Base-by-base conservation (phyloP, 106 monocot genomes). In the Amphibolis antarctica region DNA sequence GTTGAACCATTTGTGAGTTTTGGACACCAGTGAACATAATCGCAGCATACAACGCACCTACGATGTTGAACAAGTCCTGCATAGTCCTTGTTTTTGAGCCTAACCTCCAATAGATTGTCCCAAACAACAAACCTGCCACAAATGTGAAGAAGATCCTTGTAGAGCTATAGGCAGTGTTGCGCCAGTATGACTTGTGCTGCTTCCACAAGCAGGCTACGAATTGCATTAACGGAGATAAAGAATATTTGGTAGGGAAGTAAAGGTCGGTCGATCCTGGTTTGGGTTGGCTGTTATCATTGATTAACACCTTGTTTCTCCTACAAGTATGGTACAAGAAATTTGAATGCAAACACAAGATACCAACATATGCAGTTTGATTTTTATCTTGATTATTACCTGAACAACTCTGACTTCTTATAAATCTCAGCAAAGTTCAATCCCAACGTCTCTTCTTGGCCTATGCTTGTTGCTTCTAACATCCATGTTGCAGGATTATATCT, bases 101-200 rank as follows among this genome's bases (percentile, higher is more conserved):
- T 22, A 84, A 67, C 29, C 45, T 78, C 83, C 83, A 88, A 59
- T 80, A 83, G 28, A 88, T 78, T 6, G 88, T 84, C 14, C 88
- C 88, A 46, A 88, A 83, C 21, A 88, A 76, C 5, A 84, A n/a
- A 36, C 81, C 77, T 19, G 78, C 75, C 19, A 81, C 44, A 5
- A 68, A 74, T 9, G 88, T 84, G 71, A 88, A 84, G 83, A 88
- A 83, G 43, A 84, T 69, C 46, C 83, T 63, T 2, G 73, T 78
- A 58, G 88, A 69, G 36, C 72, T 84, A 46, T 88, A 88, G 18
- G 83, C 66, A 70, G 88, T 78, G 45, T 88, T 83, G 42, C 81
- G 75, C 88, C 88, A 88, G 59, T 88, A 84, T n/a, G 83, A 88
- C 45, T 78, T 81, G 73, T 84, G 70, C 46, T 83, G 88, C 69